Percentiles rank a stretch among this genome's conserved stretches.
Conservation (phyloP, 108 stramenopile species). For the Cyclotella kingstonii region DNA sequence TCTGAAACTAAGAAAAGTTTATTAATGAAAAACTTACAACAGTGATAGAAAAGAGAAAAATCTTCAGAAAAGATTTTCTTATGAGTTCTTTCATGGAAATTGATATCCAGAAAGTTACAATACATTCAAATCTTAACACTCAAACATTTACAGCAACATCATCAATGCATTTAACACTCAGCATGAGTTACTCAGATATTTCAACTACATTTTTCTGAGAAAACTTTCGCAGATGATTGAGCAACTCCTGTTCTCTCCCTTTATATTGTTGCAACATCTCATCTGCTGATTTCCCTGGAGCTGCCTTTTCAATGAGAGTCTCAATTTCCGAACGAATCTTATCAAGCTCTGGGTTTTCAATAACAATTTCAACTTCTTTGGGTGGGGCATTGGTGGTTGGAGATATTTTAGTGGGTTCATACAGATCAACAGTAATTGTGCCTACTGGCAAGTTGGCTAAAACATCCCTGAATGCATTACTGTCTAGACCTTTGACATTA, state of each 20-base stretch:
- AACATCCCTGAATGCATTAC: not conserved
- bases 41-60: no score
- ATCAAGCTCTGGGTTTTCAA: constrained; percentile 3
- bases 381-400: not conserved
- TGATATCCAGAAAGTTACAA: no score
- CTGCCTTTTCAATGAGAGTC: not conserved
- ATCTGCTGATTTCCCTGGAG: constrained; percentile 9
- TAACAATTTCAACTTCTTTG: not conserved
- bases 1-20: no score
- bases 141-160: no score
- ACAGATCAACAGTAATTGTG: not conserved
- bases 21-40: no score
- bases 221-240: constrained; percentile 13
- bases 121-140: no score
- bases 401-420: not conserved
- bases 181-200: no score
- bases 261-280: constrained; percentile 19
- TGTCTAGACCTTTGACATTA: not conserved
- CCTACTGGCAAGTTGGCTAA: not conserved
- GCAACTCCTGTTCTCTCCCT: constrained; percentile 22
- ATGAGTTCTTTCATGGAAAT: no score
- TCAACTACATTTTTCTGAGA: not conserved
- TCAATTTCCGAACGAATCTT: not conserved
- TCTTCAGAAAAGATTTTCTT: no score
- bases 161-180: no score